Evolutionary conservation across 805 yeast genomes (phyloP).

Genomic region (Saturnispora diversa): DNA sequence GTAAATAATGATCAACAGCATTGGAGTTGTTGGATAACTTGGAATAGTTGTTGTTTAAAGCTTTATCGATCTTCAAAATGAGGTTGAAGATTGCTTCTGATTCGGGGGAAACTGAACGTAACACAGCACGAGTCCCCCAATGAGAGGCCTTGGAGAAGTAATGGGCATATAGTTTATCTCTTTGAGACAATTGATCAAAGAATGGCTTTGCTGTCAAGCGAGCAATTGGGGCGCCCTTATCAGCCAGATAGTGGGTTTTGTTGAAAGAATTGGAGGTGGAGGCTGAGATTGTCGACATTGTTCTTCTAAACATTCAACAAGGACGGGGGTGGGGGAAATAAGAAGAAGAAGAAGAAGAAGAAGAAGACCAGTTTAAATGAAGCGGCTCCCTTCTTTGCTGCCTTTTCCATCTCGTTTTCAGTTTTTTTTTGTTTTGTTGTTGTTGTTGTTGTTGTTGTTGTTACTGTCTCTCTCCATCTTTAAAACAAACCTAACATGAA

Average conservation of each 20-base stretch:
- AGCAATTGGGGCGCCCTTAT: conserved; percentile 60
- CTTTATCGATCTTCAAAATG: conserved; percentile 50
- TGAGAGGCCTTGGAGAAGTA: conserved; percentile 77
- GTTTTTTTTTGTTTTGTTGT: too few species aligned
- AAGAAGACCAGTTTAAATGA: too few species aligned
- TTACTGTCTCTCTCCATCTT: not conserved
- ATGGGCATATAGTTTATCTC: conserved; percentile 71
- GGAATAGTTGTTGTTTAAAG: conserved; percentile 41
- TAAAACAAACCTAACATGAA: not conserved
- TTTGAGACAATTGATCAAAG: conserved; percentile 53
- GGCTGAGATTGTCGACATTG: conserved; percentile 11
- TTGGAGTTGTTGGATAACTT: conserved; percentile 29
- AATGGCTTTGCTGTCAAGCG: conserved; percentile 60
- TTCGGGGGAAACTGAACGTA: conserved; percentile 77
- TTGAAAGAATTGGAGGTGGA: too few species aligned
- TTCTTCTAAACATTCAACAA: conserved; percentile 3
- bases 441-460: too few species aligned
- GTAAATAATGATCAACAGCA: conserved; percentile 43
- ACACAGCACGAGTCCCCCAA: conserved; percentile 70
- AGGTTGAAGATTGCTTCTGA: conserved; percentile 69
- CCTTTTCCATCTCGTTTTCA: too few species aligned
- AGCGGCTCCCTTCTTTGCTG: too few species aligned
- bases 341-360: not conserved
- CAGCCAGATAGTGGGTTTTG: conserved; percentile 38
- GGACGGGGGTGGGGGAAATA: not conserved